phyloP scores from a whole-genome alignment of 768 basidiomycete species.

The Tylopilus subfusipes region DNA sequence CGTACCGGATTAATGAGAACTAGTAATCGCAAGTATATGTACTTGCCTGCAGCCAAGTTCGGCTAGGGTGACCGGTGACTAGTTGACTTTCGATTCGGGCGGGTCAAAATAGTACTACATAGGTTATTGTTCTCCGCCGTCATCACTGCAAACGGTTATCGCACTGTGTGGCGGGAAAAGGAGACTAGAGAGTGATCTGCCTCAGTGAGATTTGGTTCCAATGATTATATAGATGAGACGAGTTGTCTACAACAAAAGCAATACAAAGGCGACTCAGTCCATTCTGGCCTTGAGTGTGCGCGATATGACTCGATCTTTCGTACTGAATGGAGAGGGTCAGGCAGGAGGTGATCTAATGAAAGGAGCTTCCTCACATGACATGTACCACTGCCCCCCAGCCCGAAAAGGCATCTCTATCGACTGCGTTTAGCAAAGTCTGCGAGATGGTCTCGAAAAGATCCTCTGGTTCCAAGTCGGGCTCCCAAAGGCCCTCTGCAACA shows the following conservation, averaged over 20 bases:
- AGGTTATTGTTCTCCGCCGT: background rate
- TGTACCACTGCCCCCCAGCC: slow-evolving; percentile 97
- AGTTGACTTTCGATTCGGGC: no score
- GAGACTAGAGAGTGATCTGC: background rate
- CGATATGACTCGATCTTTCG: slow-evolving; percentile 72
- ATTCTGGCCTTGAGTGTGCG: slow-evolving; percentile 87
- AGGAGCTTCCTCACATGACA: slow-evolving; percentile 68
- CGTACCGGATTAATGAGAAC: no score
- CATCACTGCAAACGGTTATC: background rate
- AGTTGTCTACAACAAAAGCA: slow-evolving; percentile 20
- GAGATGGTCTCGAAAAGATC: slow-evolving; percentile 98
- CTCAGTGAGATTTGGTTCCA: background rate
- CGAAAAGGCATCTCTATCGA: slow-evolving; percentile 94
- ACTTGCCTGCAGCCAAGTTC: no score
- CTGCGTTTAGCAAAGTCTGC: slow-evolving; percentile 90
- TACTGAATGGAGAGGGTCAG: slow-evolving; percentile 38
- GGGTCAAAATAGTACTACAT: no score
- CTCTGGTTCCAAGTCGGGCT: slow-evolving; percentile 92
- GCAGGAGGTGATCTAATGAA: slow-evolving; percentile 5
- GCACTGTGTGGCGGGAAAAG: background rate
- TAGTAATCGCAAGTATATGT: no score
- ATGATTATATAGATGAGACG: background rate
- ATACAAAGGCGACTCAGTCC: slow-evolving; percentile 53
- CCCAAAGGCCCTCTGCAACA: slow-evolving; percentile 98
- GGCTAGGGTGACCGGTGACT: no score